Evolutionary conservation across 371 early-diverging fungal genomes (phyloP).

Genomic region (Blakeslea trispora): DNA sequence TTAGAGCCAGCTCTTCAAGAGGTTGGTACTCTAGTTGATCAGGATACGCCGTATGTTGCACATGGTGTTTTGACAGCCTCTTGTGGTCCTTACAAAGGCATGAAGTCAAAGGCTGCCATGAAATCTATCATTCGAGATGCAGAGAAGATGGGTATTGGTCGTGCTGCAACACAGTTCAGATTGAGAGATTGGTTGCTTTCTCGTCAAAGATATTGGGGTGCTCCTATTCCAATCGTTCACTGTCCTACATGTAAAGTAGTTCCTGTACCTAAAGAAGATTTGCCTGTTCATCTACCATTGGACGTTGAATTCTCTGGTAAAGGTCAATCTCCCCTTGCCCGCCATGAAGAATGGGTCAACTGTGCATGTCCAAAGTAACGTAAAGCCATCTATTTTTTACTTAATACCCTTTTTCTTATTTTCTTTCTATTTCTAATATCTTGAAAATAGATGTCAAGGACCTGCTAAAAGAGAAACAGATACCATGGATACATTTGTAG

Average conservation of each 20-base stretch:
- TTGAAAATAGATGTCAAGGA: constrained; percentile 58
- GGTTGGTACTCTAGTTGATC: constrained; percentile 17
- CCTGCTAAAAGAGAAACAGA: constrained; percentile 86
- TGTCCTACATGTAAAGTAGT: constrained; percentile 83
- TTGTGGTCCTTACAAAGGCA: constrained; percentile 58
- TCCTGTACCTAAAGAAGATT: constrained; percentile 81
- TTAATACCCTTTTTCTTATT: background rate
- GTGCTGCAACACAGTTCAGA: constrained; percentile 66
- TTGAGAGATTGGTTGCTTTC: constrained; percentile 98
- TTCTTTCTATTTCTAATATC: background rate
- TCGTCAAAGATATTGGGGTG: constrained; percentile 99
- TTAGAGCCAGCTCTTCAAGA: constrained; percentile 49
- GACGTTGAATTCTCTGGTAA: constrained; percentile 68
- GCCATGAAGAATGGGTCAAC: constrained; percentile 63
- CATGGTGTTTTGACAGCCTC: constrained; percentile 60
- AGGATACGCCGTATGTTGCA: constrained; percentile 45
- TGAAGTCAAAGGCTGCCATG: constrained; percentile 63
- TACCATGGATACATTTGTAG: constrained; percentile 97
- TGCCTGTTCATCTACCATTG: constrained; percentile 78
- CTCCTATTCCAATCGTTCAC: constrained; percentile 97
- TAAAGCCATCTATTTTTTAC: background rate
- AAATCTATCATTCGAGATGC: constrained; percentile 62
- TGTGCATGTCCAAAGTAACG: constrained; percentile 77
- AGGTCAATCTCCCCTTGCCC: constrained; percentile 72
- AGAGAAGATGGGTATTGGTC: constrained; percentile 49